Conservation (phyloP, 1,139 yeast species). For the Sugiyamaella japonica region DNA sequence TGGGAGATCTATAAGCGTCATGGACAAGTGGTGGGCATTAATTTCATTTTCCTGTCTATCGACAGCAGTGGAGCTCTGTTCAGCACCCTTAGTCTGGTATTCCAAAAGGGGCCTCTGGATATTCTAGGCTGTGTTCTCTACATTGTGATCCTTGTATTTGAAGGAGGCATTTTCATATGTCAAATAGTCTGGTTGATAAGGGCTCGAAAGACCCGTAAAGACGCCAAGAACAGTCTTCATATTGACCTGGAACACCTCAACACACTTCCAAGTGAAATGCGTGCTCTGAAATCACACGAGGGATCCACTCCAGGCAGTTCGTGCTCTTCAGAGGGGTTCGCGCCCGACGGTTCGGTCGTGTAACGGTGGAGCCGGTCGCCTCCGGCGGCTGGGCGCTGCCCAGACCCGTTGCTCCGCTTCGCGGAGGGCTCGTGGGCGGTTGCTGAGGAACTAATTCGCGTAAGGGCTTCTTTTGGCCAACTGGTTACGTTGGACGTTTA, state of each 20-base stretch:
- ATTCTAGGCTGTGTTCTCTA: conserved; percentile 76
- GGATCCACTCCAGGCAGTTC: background rate
- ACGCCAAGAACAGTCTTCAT: background rate
- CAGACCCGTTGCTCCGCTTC: no score
- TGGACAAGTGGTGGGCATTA: conserved; percentile 87
- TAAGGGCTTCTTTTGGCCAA: no score
- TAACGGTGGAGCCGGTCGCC: no score
- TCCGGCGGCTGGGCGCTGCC: no score
- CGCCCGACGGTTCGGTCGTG: no score
- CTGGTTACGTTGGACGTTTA: no score
- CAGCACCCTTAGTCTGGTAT: conserved; percentile 56
- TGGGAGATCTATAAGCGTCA: conserved; percentile 74
- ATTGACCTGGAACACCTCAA: background rate
- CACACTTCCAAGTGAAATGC: background rate
- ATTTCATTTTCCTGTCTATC: conserved; percentile 73
- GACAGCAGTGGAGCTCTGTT: conserved; percentile 82
- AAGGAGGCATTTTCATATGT: conserved; percentile 70
- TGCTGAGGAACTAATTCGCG: no score
- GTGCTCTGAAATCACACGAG: background rate
- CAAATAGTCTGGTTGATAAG: conserved; percentile 73
- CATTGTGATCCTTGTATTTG: conserved; percentile 67
- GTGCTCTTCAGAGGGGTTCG: no score
- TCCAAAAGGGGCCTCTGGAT: conserved; percentile 51
- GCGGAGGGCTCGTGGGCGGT: no score
- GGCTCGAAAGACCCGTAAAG: conserved; percentile 39